Base-by-base conservation (phyloP, 1,284 basidiomycete genomes). In the Papiliotrema nemorosa region DNA sequence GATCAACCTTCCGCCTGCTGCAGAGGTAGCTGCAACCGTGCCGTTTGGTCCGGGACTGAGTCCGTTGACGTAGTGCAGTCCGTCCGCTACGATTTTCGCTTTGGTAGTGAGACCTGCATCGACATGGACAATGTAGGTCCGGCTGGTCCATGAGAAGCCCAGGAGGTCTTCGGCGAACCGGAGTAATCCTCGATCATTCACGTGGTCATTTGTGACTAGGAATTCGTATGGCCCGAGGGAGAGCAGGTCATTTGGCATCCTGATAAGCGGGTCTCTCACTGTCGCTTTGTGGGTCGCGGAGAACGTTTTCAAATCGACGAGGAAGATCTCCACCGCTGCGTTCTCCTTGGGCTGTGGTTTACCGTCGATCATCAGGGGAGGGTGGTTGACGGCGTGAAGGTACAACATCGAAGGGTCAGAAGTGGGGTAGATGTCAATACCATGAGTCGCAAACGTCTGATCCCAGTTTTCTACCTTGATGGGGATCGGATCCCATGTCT, bases 301-400 rank as follows among this genome's bases (percentile, higher is more conserved):
- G 36, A 42, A 33, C 12, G 47, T 36, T 18, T 53, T 44, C 4
- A 64, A 36, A 16, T 49, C 36, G 46, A 65, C 58, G 37, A 56
- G 56, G 60, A 67, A 69, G 48, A 69, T 55, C 53, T 69, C 67
- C 49, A 69, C 48, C 20, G 47, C 53, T 10, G 62, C 63, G 41
- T 43, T n/a, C n/a, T 56, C 54, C 45, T 52, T 49, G 12, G 24
- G 36, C n/a, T 26, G 35, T 4, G 46, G 41, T n/a, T 21, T 10
- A 13, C 20, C 29, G 10, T 44, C 35, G 24, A 27, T 25, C 3
- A 34, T 4, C 7, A 20, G 20, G 1, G 58, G 47, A 1, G 47
- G 29, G 49, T 68, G 66, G 52, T 68, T 68, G 26, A 68, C 54
- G 2, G 66, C 67, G 37, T 65, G 62, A 31, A 69, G 62, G 59